These are phyloP conservation scores for Phoenix roebelenii DNA, from an alignment of 176 grass and related monocot genomes.

Conservation along the genomic window DNA sequence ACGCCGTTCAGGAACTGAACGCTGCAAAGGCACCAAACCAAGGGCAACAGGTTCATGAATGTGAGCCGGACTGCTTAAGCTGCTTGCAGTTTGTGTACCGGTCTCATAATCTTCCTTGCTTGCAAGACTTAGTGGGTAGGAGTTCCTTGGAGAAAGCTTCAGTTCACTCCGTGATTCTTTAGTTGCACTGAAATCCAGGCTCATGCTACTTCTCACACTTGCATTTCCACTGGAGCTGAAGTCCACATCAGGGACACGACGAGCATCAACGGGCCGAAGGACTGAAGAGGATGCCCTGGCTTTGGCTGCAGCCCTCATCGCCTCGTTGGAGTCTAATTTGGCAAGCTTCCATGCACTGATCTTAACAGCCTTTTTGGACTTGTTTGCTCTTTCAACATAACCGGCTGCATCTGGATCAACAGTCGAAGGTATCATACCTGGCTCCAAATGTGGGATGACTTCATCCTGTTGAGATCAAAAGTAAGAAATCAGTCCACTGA, in stretches of 20 bases:
- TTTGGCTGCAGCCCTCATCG: constrained; percentile 87
- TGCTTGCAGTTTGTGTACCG: constrained; percentile 63
- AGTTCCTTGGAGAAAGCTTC: constrained; percentile 58
- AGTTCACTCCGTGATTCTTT: constrained; percentile 54
- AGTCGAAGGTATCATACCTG: constrained; percentile 79
- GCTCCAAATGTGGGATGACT: constrained; percentile 90
- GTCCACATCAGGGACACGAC: constrained; percentile 45
- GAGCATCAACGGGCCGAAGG: constrained; percentile 63
- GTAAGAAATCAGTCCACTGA: too few species aligned
- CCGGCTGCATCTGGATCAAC: constrained; percentile 77
- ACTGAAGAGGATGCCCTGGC: constrained; percentile 90
- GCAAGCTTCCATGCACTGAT: constrained; percentile 94
- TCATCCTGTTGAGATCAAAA: constrained; percentile 49
- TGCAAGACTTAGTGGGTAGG: constrained; percentile 55
- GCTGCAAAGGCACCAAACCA: constrained; percentile 28
- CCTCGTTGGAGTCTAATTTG: constrained; percentile 75
- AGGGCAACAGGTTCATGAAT: constrained; percentile 38
- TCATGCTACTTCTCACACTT: constrained; percentile 58
- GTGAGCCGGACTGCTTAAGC: constrained; percentile 67
- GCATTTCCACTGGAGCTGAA: constrained; percentile 61
- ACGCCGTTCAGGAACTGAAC: constrained; percentile 32
- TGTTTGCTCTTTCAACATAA: constrained; percentile 66
- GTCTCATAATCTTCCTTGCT: constrained; percentile 87
- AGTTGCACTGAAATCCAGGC: constrained; percentile 48
- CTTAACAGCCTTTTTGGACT: constrained; percentile 80